Base-by-base conservation (phyloP, 225 moss, liverwort and hornwort genomes). In the Asterella californica region DNA sequence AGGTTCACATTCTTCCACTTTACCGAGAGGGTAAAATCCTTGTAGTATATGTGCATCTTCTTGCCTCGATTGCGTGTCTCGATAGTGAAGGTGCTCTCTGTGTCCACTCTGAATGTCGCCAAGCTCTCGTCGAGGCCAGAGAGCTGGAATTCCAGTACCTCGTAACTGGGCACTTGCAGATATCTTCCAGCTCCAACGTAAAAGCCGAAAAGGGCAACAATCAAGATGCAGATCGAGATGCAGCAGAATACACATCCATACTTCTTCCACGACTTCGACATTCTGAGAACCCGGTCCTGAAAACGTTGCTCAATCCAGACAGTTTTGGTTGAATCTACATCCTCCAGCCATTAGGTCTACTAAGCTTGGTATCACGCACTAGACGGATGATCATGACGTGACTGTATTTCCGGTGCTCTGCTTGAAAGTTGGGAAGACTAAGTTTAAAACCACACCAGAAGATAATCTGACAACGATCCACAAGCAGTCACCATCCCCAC, bases 1-100 rank as follows among this genome's bases (percentile, higher is more conserved):
- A 74, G 29, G 74, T 74, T 74, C 30, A 74, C 53, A 6, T 74
- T 33, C 33, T 74, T 33, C 74, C 74, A 53, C 2, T 74, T 17
- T 9, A 74, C 18, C 19, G 50, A 50, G 52, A 74, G 53, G 7
- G 32, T 18, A 32, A 74, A 74, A 32, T 74, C 74, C 4, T 33
- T 27, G 53, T 74, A 74, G 32, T 74, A 74, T 0, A 74, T 30
- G 33, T 74, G 74, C 74, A 74, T 74, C 32, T 74, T 74, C 74
- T 74, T 74, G 52, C 74, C 74, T 2, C 2, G 74, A 49, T 74
- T 74, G 50, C 52, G 74, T 4, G 74, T 74, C 32, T 74, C 74
- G 8, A 74, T 74, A 0, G 53, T 74, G 17, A 74, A 74, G 33
- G 48, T 54, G 53, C 74, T 52, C 53, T 53, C 27, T 5, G 53